Percentiles rank a stretch among this genome's conserved stretches.
Evolutionary conservation across 176 grass and related monocot species (phyloP).

Genomic region (Aegilops speltoides): DNA sequence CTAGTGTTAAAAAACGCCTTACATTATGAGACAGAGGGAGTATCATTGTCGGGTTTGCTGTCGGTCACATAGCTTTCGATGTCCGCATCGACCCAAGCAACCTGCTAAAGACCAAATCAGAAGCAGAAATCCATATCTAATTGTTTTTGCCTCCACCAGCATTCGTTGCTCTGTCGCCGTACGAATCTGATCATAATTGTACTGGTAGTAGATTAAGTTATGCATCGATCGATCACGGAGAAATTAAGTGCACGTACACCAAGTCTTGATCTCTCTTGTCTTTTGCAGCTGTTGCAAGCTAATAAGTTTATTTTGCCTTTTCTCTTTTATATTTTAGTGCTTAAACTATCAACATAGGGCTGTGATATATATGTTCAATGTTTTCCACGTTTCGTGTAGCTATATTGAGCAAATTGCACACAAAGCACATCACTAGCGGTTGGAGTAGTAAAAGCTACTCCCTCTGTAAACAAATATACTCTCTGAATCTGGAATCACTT

Average conservation of each 20-base stretch:
- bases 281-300: neutral
- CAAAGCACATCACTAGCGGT: neutral
- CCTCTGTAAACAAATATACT: too few species aligned
- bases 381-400: neutral
- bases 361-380: neutral
- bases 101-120: neutral
- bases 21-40: too few species aligned
- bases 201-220: too few species aligned
- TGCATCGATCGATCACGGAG: neutral
- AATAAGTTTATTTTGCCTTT: neutral
- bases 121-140: neutral
- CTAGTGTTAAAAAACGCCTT: too few species aligned
- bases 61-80: neutral
- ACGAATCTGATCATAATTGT: too few species aligned
- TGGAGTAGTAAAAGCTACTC: too few species aligned
- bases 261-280: neutral
- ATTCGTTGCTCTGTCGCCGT: neutral
- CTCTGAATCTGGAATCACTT: too few species aligned
- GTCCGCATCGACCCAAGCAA: neutral
- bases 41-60: neutral
- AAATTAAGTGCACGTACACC: neutral
- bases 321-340: too few species aligned
- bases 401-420: neutral
- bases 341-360: too few species aligned
- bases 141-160: neutral